Percentiles rank a stretch among this genome's conserved stretches.
These are phyloP conservation scores for Candida sp. DNA, from an alignment of 1,139 yeast species.

Conservation along the genomic window DNA sequence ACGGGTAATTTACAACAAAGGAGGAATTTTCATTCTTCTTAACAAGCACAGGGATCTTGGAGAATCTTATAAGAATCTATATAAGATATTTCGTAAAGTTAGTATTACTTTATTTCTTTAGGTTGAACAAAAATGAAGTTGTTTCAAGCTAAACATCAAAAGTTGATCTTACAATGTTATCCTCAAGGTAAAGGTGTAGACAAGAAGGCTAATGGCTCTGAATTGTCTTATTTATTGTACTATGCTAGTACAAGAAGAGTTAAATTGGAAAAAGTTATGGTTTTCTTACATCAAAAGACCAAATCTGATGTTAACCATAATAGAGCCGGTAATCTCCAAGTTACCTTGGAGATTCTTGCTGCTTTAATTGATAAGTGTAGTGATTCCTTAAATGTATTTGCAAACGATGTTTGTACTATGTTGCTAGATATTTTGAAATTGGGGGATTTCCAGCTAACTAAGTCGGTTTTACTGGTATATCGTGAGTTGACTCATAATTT, in stretches of 20 bases:
- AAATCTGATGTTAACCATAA: constrained; percentile 56
- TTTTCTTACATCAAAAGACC: constrained; percentile 65
- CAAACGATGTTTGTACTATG: constrained; percentile 54
- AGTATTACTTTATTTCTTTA: too few relatives aligned
- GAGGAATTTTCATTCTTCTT: too few relatives aligned
- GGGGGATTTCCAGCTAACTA: constrained; percentile 55
- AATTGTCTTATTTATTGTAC: constrained; percentile 80
- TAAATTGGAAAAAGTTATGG: constrained; percentile 82
- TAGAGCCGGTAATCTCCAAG: constrained; percentile 77
- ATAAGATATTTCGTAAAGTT: too few relatives aligned
- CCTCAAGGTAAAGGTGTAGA: constrained; percentile 86
- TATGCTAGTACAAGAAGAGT: constrained; percentile 91
- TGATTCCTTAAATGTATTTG: constrained; percentile 83
- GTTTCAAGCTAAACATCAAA: constrained; percentile 81
- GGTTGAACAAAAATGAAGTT: constrained; percentile 15
- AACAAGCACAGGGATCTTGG: neutral
- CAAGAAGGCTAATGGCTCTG: constrained; percentile 89
- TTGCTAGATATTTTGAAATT: constrained; percentile 41
- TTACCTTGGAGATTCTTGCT: constrained; percentile 67
- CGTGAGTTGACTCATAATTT: constrained; percentile 60
- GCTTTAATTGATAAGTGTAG: constrained; percentile 73
- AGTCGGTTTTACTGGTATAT: constrained; percentile 50
- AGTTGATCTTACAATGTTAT: constrained; percentile 85
- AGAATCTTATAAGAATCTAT: too few relatives aligned
- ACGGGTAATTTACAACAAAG: neutral